phyloP scores from a whole-genome alignment of 805 yeast genomes.

The Danielozyma ontarioensis region DNA sequence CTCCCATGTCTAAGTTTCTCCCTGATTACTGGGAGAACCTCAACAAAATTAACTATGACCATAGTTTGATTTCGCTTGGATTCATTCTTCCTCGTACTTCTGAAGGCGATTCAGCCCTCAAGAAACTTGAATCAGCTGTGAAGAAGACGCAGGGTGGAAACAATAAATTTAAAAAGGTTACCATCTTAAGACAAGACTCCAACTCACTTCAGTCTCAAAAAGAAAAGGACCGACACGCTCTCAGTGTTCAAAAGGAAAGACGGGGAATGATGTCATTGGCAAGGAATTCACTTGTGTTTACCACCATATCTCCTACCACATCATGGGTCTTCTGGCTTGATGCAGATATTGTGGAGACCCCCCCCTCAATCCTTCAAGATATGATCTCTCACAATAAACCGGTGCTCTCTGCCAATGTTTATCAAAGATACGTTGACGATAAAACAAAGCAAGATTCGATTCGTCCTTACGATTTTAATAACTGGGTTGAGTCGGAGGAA shows the following conservation, averaged over 20 bases:
- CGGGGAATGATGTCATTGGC: slow-evolving; percentile 91
- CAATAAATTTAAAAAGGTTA: slow-evolving; percentile 73
- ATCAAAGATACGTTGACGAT: slow-evolving; percentile 69
- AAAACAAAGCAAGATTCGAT: slow-evolving; percentile 51
- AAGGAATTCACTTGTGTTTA: slow-evolving; percentile 83
- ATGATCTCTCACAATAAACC: slow-evolving; percentile 81
- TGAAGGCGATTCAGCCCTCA: slow-evolving; percentile 78
- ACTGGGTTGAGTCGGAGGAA: slow-evolving; percentile 85
- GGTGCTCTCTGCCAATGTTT: slow-evolving; percentile 88
- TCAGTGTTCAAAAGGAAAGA: slow-evolving; percentile 80
- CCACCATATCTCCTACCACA: slow-evolving; percentile 83
- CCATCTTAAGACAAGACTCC: slow-evolving; percentile 87
- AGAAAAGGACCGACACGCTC: slow-evolving; percentile 90
- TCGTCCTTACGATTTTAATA: slow-evolving; percentile 92
- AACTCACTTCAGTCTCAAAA: slow-evolving; percentile 66
- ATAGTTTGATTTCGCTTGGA: slow-evolving; percentile 79
- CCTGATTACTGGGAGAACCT: slow-evolving; percentile 86
- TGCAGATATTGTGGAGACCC: slow-evolving; percentile 89
- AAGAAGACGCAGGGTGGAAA: slow-evolving; percentile 60
- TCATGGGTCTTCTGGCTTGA: slow-evolving; percentile 98
- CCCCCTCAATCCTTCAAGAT: slow-evolving; percentile 78
- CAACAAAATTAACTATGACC: slow-evolving; percentile 71
- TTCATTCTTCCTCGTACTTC: slow-evolving; percentile 81
- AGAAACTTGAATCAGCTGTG: slow-evolving; percentile 67
- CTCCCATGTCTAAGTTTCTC: slow-evolving; percentile 87